Evolutionary conservation across 202 grass and related monocot genomes (phyloP).

Genomic region (Cymbopogon flexuosus): DNA sequence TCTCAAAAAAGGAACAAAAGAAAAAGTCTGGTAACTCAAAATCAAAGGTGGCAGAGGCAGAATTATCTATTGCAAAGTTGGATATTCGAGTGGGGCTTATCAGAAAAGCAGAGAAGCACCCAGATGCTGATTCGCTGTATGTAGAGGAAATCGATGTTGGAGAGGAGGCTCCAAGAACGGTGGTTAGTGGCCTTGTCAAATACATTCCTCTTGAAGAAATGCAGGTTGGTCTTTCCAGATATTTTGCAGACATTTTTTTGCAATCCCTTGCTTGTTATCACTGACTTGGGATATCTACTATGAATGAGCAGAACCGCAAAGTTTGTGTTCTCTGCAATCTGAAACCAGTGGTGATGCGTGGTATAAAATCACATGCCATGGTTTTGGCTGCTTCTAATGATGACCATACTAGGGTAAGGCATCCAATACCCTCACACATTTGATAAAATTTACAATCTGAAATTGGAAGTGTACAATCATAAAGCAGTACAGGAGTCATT

Average conservation of each 20-base stretch:
- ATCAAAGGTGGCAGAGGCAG: conserved; percentile 59
- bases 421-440: not conserved
- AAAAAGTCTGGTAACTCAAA: conserved; percentile 67
- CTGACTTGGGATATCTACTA: conserved; percentile 12
- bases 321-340: conserved; percentile 94
- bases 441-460: not conserved
- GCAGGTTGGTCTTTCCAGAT: conserved; percentile 46
- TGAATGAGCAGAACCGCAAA: conserved; percentile 57
- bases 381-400: conserved; percentile 93
- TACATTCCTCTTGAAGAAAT: conserved; percentile 94
- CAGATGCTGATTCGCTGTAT: conserved; percentile 91
- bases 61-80: conserved; percentile 62
- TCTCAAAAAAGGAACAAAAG: conserved; percentile 59
- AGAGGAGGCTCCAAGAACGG: conserved; percentile 73
- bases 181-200: conserved; percentile 96
- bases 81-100: conserved; percentile 91
- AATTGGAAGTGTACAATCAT: not conserved
- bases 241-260: conserved; percentile 2
- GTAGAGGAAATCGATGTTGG: conserved; percentile 96
- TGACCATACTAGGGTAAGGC: conserved; percentile 68
- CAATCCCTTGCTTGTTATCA: not conserved
- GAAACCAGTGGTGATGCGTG: conserved; percentile 81
- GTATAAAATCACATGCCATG: conserved; percentile 95
- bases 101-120: conserved; percentile 84
- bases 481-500: not conserved